phyloP scores from a whole-genome alignment of 2,329 filamentous ascomycete genomes.

The Botrytis galanthina region DNA sequence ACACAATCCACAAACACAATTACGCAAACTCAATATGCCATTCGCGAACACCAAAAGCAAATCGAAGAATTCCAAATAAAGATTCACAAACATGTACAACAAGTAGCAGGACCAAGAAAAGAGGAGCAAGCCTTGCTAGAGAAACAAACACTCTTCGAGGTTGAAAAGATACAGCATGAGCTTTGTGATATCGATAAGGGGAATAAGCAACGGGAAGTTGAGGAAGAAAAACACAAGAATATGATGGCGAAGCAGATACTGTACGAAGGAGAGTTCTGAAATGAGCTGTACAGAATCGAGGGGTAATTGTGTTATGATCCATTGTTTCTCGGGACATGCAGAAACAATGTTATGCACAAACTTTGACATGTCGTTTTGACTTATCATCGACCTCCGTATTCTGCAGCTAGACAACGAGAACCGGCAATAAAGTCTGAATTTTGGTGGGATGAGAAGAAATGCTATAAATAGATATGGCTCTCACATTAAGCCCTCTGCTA shows the following conservation, averaged over 20 bases:
- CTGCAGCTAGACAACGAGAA: not conserved
- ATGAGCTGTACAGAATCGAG: not conserved
- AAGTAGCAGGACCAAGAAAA: not conserved
- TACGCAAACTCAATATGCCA: not conserved
- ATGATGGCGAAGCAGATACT: not conserved
- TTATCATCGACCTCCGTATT: not conserved
- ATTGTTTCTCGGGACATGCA: not conserved
- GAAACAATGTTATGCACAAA: too few species aligned
- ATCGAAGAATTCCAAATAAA: not conserved
- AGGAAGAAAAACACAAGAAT: not conserved
- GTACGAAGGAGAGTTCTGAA: not conserved
- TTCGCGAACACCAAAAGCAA: not conserved
- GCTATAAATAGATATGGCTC: not conserved
- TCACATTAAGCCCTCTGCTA: accelerated
- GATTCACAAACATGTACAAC: not conserved
- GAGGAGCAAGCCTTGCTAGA: not conserved
- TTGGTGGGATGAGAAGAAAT: too few species aligned
- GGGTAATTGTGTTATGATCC: too few species aligned
- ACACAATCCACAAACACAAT: not conserved
- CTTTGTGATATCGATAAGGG: not conserved
- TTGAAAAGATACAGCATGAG: not conserved
- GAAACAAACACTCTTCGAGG: not conserved
- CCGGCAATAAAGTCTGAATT: not conserved
- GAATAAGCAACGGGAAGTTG: not conserved
- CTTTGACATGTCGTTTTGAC: too few species aligned